Conservation (phyloP, 2,329 filamentous ascomycete species). For the Colletotrichum tofieldiae region DNA sequence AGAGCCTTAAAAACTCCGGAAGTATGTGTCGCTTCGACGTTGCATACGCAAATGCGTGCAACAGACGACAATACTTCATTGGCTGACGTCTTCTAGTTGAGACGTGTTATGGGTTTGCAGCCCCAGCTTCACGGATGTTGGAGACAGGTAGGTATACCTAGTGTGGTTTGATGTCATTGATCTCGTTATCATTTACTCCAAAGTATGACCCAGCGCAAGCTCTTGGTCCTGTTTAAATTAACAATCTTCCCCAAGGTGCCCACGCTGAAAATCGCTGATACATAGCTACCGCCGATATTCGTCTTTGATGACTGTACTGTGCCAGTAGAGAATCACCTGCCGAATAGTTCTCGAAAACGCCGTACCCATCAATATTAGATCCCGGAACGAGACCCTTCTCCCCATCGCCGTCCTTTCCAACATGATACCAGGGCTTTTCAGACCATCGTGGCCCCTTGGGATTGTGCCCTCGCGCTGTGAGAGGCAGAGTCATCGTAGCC, state of each 20-base stretch:
- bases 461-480: conserved; percentile 24
- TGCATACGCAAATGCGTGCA: no score
- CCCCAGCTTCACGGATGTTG: not conserved
- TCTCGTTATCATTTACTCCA: conserved; percentile 16
- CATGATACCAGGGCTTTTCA: not conserved
- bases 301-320: no score
- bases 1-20: not conserved
- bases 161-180: not conserved
- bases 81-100: no score
- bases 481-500: conserved; percentile 20
- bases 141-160: no score
- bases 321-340: no score
- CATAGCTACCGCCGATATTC: not conserved
- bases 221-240: not conserved
- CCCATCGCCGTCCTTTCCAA: no score
- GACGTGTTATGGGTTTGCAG: not conserved
- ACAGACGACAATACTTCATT: no score
- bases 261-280: conserved; percentile 6
- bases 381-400: not conserved
- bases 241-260: conserved; percentile 15
- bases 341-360: not conserved
- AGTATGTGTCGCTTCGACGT: no score
- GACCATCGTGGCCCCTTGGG: not conserved
- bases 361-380: not conserved
- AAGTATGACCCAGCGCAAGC: not conserved